Conservation (phyloP, 306 rosid genomes). For the Trichosanthes cucumerina region DNA sequence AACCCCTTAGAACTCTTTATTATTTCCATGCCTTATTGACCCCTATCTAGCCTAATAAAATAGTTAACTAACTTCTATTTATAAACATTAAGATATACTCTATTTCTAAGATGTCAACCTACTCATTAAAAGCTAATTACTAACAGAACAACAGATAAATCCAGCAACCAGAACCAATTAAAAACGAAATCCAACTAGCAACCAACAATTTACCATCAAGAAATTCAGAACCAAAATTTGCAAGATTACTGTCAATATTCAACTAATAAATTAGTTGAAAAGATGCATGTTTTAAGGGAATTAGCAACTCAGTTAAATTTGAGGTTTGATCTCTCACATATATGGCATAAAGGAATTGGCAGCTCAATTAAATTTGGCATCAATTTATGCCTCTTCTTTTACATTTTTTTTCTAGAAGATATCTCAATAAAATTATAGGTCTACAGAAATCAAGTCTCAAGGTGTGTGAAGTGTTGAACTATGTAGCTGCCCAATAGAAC, state of each 20-base stretch:
- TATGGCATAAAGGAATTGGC: not conserved
- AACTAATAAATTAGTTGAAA: not conserved
- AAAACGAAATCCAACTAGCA: not conserved
- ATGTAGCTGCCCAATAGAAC: not conserved
- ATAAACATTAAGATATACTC: no score
- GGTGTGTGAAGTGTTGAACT: not conserved
- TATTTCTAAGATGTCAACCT: not conserved
- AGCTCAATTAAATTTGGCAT: not conserved
- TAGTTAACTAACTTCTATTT: not conserved
- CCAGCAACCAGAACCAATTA: not conserved
- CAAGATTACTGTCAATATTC: not conserved
- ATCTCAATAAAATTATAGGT: not conserved
- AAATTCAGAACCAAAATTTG: not conserved
- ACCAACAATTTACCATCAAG: not conserved
- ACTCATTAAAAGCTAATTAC: not conserved
- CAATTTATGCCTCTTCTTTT: not conserved
- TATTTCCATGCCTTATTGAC: no score
- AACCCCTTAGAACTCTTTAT: no score
- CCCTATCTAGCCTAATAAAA: no score
- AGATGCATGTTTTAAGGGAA: not conserved
- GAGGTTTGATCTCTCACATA: not conserved
- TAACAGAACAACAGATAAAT: not conserved
- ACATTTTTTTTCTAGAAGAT: not conserved
- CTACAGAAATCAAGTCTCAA: slow-evolving; percentile 1
- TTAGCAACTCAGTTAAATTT: not conserved